Conservation (phyloP, 352 stramenopile species). For the Elongisporangium undulatum region DNA sequence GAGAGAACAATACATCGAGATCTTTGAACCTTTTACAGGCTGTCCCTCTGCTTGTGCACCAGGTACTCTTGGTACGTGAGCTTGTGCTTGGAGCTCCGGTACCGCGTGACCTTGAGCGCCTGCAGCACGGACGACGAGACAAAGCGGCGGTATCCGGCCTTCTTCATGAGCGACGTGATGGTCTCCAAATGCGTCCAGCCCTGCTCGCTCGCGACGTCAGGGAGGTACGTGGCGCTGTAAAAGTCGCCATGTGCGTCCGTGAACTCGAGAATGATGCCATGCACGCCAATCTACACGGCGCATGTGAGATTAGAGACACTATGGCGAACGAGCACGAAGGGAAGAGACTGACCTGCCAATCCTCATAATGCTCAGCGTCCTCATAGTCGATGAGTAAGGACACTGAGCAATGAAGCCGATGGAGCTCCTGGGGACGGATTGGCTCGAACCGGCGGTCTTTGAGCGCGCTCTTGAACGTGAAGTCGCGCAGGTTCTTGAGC, state of each 20-base stretch:
- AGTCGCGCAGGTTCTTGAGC: slow-evolving; percentile 67
- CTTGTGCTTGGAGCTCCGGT: slow-evolving; percentile 80
- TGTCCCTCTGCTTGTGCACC: slow-evolving; percentile 38
- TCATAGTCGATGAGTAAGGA: slow-evolving; percentile 82
- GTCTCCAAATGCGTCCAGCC: slow-evolving; percentile 68
- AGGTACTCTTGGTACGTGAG: slow-evolving; percentile 80
- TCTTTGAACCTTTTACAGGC: neutral
- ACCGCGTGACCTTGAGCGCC: slow-evolving; percentile 70
- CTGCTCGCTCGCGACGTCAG: slow-evolving; percentile 72
- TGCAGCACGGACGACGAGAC: slow-evolving; percentile 55
- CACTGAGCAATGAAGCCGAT: slow-evolving; percentile 67
- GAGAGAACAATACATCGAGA: neutral
- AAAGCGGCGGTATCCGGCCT: slow-evolving; percentile 61
- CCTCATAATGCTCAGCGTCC: slow-evolving; percentile 64
- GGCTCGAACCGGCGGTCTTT: slow-evolving; percentile 74
- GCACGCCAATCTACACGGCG: slow-evolving; percentile 40
- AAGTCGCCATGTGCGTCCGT: slow-evolving; percentile 33
- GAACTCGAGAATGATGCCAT: slow-evolving; percentile 84
- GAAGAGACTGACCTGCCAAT: slow-evolving; percentile 56
- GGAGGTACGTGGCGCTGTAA: slow-evolving; percentile 78
- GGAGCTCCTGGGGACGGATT: slow-evolving; percentile 61
- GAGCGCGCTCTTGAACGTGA: slow-evolving; percentile 80
- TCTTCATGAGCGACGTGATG: slow-evolving; percentile 73
- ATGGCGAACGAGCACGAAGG: neutral
- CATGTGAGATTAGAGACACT: neutral